Evolutionary conservation across 2,329 filamentous ascomycete species (phyloP), one percentile per base, ranked within the genome.

Genomic region (Aspergillus eucalypticola): DNA sequence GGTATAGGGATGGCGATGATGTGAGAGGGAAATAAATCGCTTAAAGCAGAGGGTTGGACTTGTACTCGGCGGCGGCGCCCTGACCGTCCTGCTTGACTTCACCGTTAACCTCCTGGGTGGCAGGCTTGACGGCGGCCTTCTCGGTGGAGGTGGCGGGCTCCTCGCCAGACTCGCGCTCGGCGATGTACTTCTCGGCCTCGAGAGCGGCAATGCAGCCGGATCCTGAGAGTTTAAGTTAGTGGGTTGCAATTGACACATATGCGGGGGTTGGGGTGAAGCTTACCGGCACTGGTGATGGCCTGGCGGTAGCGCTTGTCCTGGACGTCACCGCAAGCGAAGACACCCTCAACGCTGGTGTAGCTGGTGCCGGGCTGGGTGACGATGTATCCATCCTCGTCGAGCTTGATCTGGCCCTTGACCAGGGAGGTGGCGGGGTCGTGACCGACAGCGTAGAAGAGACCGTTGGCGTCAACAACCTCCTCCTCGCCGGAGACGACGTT

Each of bases 281-380:
- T 82, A 92, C 92, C 94, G 69, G 95, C 95, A 80, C 93, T 97
- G 66, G 95, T 99, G 67, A 99, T 96, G 50, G 95, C 95, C 82
- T 99, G 95, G 75, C 95, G 87, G 78, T 99, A 99, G 74, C 89
- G 88, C 88, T 98, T 99, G 77, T 99, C 96, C 82, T 99, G 95
- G 8, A 99, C 96, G 75, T 99, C 95, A 65, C 95, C 95, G 8
- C 94, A 95, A 39, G 95, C 95, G 74, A 97, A 99, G 19, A 99
- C 92, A 76, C 95, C 95, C 74, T 92, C 87, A 5, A 97, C 79
- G 78, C 87, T 96, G 51, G 95, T 99, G 73, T 90, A 84, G 60
- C 92, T 92, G 49, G 92, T 94, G 59, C 95, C 96, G 3, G 95
- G 90, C 77, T 90, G 86, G 59, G 95, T 99, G 69, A 92, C 77